Evolutionary conservation across 805 yeast species (phyloP).

Genomic region (Limtongia smithiae): DNA sequence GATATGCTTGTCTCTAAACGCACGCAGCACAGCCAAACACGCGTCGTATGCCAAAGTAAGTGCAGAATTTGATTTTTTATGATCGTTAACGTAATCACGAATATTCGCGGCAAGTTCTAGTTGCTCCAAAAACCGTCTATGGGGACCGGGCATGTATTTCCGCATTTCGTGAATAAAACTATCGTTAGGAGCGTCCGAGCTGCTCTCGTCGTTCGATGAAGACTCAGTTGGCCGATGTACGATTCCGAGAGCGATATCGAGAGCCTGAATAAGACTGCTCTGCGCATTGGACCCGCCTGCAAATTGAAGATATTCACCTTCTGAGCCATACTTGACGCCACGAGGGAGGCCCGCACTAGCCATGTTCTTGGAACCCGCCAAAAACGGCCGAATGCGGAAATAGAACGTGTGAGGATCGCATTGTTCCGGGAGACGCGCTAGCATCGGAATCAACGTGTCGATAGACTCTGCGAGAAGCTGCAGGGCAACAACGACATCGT

Average conservation of each 20-base stretch:
- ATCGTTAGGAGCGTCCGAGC: slow-evolving; percentile 29
- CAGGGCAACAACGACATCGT: slow-evolving; percentile 45
- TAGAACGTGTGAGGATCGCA: slow-evolving; percentile 93
- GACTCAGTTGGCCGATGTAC: slow-evolving; percentile 65
- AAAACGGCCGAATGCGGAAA: slow-evolving; percentile 77
- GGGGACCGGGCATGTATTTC: slow-evolving; percentile 83
- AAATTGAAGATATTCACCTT: slow-evolving; percentile 30
- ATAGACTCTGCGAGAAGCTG: slow-evolving; percentile 70
- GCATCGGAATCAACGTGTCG: slow-evolving; percentile 65
- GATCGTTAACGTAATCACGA: slow-evolving; percentile 56
- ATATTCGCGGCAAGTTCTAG: slow-evolving; percentile 57
- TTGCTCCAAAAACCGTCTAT: slow-evolving; percentile 66
- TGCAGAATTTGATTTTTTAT: slow-evolving; percentile 46
- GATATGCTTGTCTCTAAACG: slow-evolving; percentile 88
- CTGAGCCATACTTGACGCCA: slow-evolving; percentile 70
- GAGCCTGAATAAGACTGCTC: slow-evolving; percentile 79
- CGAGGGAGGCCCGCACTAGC: slow-evolving; percentile 72
- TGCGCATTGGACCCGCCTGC: slow-evolving; percentile 96
- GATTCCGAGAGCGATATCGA: slow-evolving; percentile 72
- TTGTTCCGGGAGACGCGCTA: slow-evolving; percentile 85
- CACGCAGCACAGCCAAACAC: slow-evolving; percentile 79
- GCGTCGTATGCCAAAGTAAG: slow-evolving; percentile 77
- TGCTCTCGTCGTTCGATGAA: background rate
- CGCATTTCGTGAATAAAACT: slow-evolving; percentile 81
- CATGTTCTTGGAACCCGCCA: slow-evolving; percentile 96